Conservation (phyloP, 2,329 filamentous ascomycete species). For the Fusarium sp. region DNA sequence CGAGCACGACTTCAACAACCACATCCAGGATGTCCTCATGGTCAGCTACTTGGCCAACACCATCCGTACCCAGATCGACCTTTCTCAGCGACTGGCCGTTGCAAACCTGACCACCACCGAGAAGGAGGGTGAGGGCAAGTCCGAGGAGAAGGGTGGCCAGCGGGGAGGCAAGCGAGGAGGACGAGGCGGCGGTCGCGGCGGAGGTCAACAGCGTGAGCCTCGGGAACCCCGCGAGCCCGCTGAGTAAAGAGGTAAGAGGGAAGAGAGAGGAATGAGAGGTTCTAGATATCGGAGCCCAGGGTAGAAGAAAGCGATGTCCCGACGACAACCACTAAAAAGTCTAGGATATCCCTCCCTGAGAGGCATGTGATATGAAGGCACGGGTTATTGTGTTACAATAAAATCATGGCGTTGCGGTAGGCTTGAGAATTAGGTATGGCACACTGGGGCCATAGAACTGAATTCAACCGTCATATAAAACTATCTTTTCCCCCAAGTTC, state of each 20-base stretch:
- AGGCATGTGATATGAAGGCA: conserved; percentile 45
- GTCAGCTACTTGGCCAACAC: conserved; percentile 99
- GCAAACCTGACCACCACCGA: conserved; percentile 69
- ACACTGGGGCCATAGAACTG: conserved; percentile 50
- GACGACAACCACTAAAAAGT: conserved; percentile 34
- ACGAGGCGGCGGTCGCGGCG: conserved; percentile 63
- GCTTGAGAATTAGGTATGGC: conserved; percentile 47
- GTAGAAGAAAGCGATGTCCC: conserved; percentile 39
- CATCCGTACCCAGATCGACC: conserved; percentile 98
- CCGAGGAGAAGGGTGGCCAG: conserved; percentile 60
- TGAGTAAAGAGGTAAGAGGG: conserved; percentile 25
- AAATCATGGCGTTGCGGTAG: conserved; percentile 56
- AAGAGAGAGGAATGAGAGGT: conserved; percentile 30
- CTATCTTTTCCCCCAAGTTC: conserved; percentile 14
- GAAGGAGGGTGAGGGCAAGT: conserved; percentile 63
- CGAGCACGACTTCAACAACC: conserved; percentile 99
- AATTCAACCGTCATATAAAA: conserved; percentile 51
- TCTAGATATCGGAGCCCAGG: conserved; percentile 36
- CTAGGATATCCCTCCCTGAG: conserved; percentile 41
- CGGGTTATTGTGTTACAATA: conserved; percentile 51
- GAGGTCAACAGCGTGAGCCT: conserved; percentile 62
- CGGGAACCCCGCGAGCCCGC: conserved; percentile 60
- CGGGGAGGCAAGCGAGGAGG: conserved; percentile 63
- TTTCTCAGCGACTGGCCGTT: conserved; percentile 94
- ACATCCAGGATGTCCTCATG: conserved; percentile 98